These are phyloP conservation scores for Zizania palustris DNA, from an alignment of 202 grass and related monocot genomes.

Conservation along the genomic window DNA sequence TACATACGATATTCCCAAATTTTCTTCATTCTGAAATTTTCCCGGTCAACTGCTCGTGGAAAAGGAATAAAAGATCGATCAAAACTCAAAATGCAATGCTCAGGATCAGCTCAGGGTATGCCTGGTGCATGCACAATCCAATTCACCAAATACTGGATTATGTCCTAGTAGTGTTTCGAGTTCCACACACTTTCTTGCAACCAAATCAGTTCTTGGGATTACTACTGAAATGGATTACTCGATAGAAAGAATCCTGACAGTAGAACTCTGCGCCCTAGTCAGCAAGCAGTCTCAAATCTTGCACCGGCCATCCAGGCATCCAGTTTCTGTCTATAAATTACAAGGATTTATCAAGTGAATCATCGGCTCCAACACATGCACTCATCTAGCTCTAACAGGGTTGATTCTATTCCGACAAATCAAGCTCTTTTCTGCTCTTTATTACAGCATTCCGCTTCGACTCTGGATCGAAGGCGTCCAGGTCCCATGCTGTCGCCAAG, in stretches of 20 bases:
- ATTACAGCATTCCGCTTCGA: slow-evolving; percentile 49
- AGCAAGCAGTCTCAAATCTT: neutral
- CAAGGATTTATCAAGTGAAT: neutral
- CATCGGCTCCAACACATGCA: slow-evolving; percentile 29
- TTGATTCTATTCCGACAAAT: slow-evolving; percentile 50
- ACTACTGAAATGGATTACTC: neutral
- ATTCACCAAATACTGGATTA: neutral
- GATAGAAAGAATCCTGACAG: neutral
- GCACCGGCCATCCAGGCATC: neutral
- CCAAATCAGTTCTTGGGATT: slow-evolving; percentile 14
- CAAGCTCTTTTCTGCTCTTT: slow-evolving; percentile 73
- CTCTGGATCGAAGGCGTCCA: slow-evolving; percentile 58
- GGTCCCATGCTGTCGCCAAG: slow-evolving; percentile 66
- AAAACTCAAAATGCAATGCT: too few relatives aligned
- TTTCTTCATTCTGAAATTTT: too few relatives aligned
- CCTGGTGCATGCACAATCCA: too few relatives aligned
- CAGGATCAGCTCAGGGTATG: too few relatives aligned
- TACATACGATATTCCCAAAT: too few relatives aligned
- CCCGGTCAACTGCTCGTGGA: too few relatives aligned
- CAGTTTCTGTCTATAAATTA: slow-evolving; percentile 8
- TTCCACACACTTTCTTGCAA: neutral
- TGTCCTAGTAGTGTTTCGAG: neutral
- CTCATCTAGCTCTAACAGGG: neutral
- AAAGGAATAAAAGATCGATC: too few relatives aligned
- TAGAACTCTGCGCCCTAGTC: slow-evolving; percentile 10